Evolutionary conservation across 2,329 filamentous ascomycete species (phyloP), one percentile per base, ranked within the genome.

Genomic region (Periconia macrospinosa): DNA sequence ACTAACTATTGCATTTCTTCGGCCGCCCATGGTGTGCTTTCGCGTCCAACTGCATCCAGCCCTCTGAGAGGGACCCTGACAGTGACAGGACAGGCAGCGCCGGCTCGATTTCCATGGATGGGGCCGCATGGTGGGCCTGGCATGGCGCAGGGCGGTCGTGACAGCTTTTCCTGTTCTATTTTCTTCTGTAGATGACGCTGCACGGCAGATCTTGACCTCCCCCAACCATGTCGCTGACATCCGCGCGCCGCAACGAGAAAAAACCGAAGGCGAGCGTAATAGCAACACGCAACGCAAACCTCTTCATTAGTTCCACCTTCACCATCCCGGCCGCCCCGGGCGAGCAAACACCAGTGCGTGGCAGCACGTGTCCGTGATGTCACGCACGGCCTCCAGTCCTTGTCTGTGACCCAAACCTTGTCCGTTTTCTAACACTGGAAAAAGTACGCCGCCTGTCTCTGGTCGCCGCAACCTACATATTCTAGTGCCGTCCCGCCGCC

Each of bases 401-500:
- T 6, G 33, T 45, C 18, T 45, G 6, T 19, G 20, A 13, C 41
- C 18, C 2, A 42, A n/a, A n/a, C 41, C 41, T 19, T 42, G 41
- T 42, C 17, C 41, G 20, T 5, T 27, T 8, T 27, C 23, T 27
- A 27, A 27, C 23, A 27, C 23, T 27, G 23, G 5, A 27, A 27
- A 27, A 27, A 27, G 23, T 8, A 42, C 20, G 42, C 19, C 20
- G 42, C n/a, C 27, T 15, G 27, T 40, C 8, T 35, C 18, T 18
- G n/a, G 30, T 14, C 7, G 41, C 23, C 33, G 18, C 42, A 18
- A n/a, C 50, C 27, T 55, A 58, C 50, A 58, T 53, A 53, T 50
- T 40, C 50, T 49, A 53, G 50, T 47, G 40, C 35, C 15, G 41
- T 30, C 41, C 49, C 49, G 18, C 46, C 18, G 41, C 49, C 20